phyloP scores from a whole-genome alignment of 2,329 filamentous ascomycete species.

The Claviceps arundinis region DNA sequence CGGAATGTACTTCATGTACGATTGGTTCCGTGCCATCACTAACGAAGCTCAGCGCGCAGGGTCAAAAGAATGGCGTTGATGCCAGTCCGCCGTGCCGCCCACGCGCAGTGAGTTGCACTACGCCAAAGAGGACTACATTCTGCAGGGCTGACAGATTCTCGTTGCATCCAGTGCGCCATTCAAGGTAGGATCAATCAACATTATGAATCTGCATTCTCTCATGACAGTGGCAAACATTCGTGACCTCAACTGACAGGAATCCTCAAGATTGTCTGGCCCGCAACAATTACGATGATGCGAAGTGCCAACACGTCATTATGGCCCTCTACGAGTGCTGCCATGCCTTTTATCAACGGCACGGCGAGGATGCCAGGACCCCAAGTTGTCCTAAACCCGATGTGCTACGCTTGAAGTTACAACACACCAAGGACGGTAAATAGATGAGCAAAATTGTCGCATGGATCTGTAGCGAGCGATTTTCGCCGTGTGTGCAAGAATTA shows the following conservation, averaged over 20 bases:
- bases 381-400: conserved; percentile 79
- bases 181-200: conserved; percentile 45
- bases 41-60: background rate
- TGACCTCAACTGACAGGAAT: background rate
- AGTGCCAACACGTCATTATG: conserved; percentile 64
- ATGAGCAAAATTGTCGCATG: too few species aligned
- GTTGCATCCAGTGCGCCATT: conserved; percentile 58
- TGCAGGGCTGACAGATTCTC: conserved; percentile 1
- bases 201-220: background rate
- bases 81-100: conserved; percentile 74
- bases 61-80: conserved; percentile 55
- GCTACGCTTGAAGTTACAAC: conserved; percentile 73
- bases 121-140: background rate
- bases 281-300: conserved; percentile 75
- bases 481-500: background rate
- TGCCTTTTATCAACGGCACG: conserved; percentile 68
- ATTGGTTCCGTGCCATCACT: background rate
- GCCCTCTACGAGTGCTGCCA: conserved; percentile 91
- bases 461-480: too few species aligned
- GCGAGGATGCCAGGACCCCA: conserved; percentile 60
- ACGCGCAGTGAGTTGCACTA: conserved; percentile 51
- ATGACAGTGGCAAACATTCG: background rate
- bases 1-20: too few species aligned
- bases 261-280: conserved; percentile 69
- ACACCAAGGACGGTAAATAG: conserved; percentile 35